Conservation (phyloP, 768 basidiomycete species). For the Coprinellus micaceus region DNA sequence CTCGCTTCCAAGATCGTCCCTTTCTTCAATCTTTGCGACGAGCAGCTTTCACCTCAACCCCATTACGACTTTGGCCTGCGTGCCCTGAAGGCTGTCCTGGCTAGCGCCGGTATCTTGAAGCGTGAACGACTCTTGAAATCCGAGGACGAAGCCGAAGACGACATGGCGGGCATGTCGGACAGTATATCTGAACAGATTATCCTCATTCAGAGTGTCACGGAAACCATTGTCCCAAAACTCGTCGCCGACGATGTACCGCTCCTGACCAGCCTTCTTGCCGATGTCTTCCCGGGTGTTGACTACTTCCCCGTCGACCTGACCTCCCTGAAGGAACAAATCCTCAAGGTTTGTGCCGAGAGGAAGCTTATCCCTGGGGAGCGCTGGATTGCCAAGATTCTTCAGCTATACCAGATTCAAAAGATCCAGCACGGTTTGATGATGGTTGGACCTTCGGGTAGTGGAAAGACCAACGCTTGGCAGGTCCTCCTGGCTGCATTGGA, state of each 20-base stretch:
- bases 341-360: constrained; percentile 81
- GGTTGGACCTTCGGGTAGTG: constrained; percentile 96
- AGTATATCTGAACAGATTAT: constrained; percentile 88
- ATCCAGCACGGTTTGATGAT: constrained; percentile 99
- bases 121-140: constrained; percentile 71
- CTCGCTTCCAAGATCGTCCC: constrained; percentile 99
- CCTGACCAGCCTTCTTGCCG: constrained; percentile 87
- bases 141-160: constrained; percentile 37
- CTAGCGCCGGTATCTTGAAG: constrained; percentile 96
- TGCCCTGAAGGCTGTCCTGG: constrained; percentile 92
- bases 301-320: constrained; percentile 88
- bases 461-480: constrained; percentile 97
- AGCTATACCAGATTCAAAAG: constrained; percentile 98
- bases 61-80: constrained; percentile 99
- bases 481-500: constrained; percentile 89
- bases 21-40: constrained; percentile 98
- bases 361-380: constrained; percentile 82
- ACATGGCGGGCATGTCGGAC: constrained; percentile 60
- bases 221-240: constrained; percentile 97
- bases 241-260: constrained; percentile 96
- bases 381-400: constrained; percentile 94
- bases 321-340: constrained; percentile 78
- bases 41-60: constrained; percentile 93
- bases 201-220: constrained; percentile 95
- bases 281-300: constrained; percentile 95